phyloP scores from a whole-genome alignment of 768 basidiomycete genomes.

The Lactifluus piperatus region DNA sequence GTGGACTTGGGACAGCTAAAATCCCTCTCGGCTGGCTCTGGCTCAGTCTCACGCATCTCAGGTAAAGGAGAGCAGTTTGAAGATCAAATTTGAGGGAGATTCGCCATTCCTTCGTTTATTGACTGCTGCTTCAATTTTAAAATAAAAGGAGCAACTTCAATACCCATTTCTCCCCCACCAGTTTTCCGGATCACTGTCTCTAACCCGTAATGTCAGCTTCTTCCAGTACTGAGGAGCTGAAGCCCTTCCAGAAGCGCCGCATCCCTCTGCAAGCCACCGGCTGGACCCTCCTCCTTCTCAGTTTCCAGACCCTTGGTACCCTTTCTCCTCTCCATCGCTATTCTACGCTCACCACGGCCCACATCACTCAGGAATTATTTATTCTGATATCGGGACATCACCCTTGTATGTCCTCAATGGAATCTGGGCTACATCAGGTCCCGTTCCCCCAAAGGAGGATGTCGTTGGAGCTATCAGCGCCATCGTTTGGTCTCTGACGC shows the following conservation, averaged over 20 bases:
- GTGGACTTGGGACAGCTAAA: neutral
- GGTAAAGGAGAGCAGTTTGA: too few relatives aligned
- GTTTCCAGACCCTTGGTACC: constrained; percentile 28
- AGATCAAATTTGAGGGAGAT: neutral
- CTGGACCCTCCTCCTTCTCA: constrained; percentile 22
- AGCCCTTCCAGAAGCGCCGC: neutral
- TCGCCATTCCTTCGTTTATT: neutral
- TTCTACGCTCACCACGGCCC: neutral
- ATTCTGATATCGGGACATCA: constrained; percentile 44
- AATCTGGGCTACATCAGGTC: constrained; percentile 44
- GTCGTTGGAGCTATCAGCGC: constrained; percentile 54
- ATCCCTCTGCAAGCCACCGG: constrained; percentile 8
- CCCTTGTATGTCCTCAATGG: constrained; percentile 60
- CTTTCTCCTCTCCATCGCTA: neutral
- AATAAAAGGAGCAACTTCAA: neutral
- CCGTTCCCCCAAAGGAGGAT: constrained; percentile 46
- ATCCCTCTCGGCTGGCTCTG: too few relatives aligned
- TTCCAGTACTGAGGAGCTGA: neutral
- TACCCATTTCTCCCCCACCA: too few relatives aligned
- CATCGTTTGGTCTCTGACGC: constrained; percentile 55
- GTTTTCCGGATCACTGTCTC: neutral
- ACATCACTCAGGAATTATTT: constrained; percentile 30
- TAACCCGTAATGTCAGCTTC: neutral
- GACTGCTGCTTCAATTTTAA: neutral
- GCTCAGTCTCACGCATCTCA: neutral